Base-by-base conservation (phyloP, 345 rosid genomes). In the Passiflora organensis region DNA sequence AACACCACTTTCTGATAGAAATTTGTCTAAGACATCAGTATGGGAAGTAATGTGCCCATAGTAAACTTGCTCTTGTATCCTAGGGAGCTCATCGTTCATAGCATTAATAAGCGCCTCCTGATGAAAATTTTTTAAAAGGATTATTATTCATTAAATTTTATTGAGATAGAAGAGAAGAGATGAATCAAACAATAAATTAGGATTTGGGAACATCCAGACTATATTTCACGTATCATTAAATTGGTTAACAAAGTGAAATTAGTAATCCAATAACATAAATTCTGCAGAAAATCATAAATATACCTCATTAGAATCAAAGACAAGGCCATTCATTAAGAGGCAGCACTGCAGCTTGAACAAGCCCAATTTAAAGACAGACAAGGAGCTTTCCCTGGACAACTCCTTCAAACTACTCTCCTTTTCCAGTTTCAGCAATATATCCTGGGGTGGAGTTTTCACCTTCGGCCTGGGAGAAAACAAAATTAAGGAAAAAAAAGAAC, bases 281-380 rank as follows among this genome's bases (percentile, higher is more conserved):
- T 21, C 37, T 25, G 13, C 28, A 0, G 28, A 37, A n/a, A 23
- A 42, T 36, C 44, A 59, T 21, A 43, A 59, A 52, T 56, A 51
- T 77, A 93, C 96, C 99, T 93, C 95, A 39, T 71, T 70, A 70
- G 96, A 72, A 68, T 89, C 94, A 65, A 71, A 55, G 75, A 93
- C 99, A 65, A 93, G 91, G 14, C 99, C 99, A 74, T 93, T 93
- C 99, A 93, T 84, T 78, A 93, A 72, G 53, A 89, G 77, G 64
- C 81, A 74, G 53, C 94, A 81, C 59, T 72, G 69, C 69, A 83
- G 44, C 74, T 86, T 84, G 54, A 77, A 66, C 72, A 93, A 65
- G 67, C 99, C 99, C 79, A 93, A 75, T 80, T 89, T 89, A 71
- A 76, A 81, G 59, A 89, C 91, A 74, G 76, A 84, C 81, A 84